Evolutionary conservation across 1,284 basidiomycete species (phyloP), one percentile per base, ranked within the genome.

Genomic region (Cryptococcus deneoformans): DNA sequence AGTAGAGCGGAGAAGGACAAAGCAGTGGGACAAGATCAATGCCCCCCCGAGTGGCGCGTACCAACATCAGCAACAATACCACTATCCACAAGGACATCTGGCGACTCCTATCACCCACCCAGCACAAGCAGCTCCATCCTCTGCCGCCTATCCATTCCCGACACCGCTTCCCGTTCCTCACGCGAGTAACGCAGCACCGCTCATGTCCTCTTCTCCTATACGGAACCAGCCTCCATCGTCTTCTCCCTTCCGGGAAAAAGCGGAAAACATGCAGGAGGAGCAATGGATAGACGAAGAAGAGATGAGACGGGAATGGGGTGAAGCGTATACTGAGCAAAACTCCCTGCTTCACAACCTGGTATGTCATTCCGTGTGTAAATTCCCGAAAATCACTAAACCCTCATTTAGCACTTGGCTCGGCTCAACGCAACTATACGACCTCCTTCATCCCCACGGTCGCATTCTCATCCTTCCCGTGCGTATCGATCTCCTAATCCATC

Each of bases 121-220:
- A 16, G 38, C 43, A 4, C 54, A 42, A 6, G 20, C 16, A 12
- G 43, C 47, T 36, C 38, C 42, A 6, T 43, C 45, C 24, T 38
- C 44, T 7, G 43, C 53, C 7, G 42, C 35, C 10, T 38, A 24
- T n/a, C 46, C 57, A 35, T 50, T 34, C 52, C 56, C 29, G 40
- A 54, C 39, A 16, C 16, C 56, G 36, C 43, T 24, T 44, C 43
- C 43, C n/a, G n/a, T n/a, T 44, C 8, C 20, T 42, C 39, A 48
- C 36, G 42, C n/a, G 16, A 29, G 37, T 14, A 16, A 46, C 46
- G 50, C 20, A 38, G 49, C 38, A 16, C 40, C 53, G 14, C 58
- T 49, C 14, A 68, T 70, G 67, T 70, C 70, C 12, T 66, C 64
- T 9, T 69, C 67, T n/a, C 70, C 70, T 12, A 61, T 72, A 5